These are phyloP conservation scores for Mucor racemosus DNA, from an alignment of 371 early-diverging fungal species.

Conservation along the genomic window DNA sequence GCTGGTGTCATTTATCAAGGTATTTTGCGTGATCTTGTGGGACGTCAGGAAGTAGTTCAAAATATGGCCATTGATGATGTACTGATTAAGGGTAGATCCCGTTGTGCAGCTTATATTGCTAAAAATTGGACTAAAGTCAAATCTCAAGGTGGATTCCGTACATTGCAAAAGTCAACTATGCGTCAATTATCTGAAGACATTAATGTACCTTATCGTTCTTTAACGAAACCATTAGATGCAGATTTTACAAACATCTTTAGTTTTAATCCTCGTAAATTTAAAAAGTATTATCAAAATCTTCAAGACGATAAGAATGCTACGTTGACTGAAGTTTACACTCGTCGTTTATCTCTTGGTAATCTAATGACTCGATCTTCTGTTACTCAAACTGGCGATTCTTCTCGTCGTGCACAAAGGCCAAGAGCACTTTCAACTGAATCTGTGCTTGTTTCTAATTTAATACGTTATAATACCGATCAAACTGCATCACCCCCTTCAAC, in stretches of 20 bases:
- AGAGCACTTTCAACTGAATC: conserved; percentile 28
- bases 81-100: conserved; percentile 34
- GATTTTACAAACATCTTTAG: conserved; percentile 35
- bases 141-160: conserved; percentile 37
- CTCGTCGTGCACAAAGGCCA: conserved; percentile 11
- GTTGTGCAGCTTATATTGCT: conserved; percentile 40
- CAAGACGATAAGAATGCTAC: conserved; percentile 7
- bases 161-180: conserved; percentile 39
- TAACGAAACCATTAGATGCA: conserved; percentile 32
- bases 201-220: conserved; percentile 26
- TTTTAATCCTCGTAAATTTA: conserved; percentile 29
- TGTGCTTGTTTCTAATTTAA: not conserved
- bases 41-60: conserved; percentile 50
- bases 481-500: not conserved
- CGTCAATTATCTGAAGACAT: conserved; percentile 43
- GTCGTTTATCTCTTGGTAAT: conserved; percentile 28
- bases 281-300: conserved; percentile 12
- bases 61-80: conserved; percentile 50
- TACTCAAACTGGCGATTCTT: not conserved
- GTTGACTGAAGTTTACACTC: conserved; percentile 14
- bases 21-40: conserved; percentile 49
- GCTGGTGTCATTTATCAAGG: conserved; percentile 53
- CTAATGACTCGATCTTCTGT: conserved; percentile 12
- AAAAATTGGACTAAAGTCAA: conserved; percentile 40
- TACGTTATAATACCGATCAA: not conserved